A percentile compares a stretch with the other conserved stretches of the same genome.
Evolutionary conservation across 2,329 filamentous ascomycete species (phyloP).

Genomic region (Trichoderma atroviride): DNA sequence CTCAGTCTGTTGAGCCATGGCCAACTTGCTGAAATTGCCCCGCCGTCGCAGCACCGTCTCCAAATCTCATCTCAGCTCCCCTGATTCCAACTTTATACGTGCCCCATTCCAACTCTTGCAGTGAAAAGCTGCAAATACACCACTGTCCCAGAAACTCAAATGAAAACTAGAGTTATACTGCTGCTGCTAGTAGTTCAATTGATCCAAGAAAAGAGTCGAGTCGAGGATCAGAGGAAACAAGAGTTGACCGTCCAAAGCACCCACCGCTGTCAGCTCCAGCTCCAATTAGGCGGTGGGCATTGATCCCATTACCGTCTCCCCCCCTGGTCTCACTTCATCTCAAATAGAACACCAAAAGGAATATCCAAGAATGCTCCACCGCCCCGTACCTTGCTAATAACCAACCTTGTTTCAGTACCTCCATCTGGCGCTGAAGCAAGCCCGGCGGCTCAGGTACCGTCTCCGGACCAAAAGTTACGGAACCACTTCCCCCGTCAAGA

Average conservation of each 20-base stretch:
- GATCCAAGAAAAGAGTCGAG: background rate
- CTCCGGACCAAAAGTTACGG: background rate
- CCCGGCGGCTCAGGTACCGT: background rate
- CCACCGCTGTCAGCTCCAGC: background rate
- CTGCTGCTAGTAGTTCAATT: background rate
- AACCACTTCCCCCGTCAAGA: background rate
- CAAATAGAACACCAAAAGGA: background rate
- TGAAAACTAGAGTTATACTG: background rate
- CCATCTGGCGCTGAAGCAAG: background rate
- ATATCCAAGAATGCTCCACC: conserved; percentile 1
- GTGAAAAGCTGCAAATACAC: background rate
- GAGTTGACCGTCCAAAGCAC: background rate
- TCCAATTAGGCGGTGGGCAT: conserved; percentile 6
- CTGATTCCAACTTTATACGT: background rate
- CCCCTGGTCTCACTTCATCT: background rate
- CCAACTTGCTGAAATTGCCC: background rate
- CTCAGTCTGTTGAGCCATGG: background rate
- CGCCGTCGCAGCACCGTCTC: background rate
- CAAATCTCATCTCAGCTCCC: background rate
- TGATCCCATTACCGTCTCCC: background rate
- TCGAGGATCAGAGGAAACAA: background rate
- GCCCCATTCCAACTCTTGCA: background rate
- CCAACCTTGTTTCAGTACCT: conserved; percentile 2
- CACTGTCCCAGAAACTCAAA: background rate
- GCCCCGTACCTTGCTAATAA: conserved; percentile 1